Evolutionary conservation across 768 basidiomycete species (phyloP), one percentile per base, ranked within the genome.

Genomic region (Lactifluus rugatus): DNA sequence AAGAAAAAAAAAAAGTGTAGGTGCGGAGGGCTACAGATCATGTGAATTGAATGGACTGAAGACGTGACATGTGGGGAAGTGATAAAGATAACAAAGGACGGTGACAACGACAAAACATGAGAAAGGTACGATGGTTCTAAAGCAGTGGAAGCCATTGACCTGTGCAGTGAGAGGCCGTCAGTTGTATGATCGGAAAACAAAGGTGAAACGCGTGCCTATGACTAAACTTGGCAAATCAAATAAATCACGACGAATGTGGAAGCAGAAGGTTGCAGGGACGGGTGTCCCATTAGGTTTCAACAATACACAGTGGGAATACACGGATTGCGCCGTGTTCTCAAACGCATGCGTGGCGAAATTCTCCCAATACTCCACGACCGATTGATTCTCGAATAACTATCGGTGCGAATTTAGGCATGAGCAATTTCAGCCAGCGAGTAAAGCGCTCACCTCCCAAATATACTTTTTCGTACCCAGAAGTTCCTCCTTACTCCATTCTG

Each of bases 301-400:
- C 45, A 96, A 71, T 31, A 93, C 89, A 61, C 92, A 93, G 66
- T 93, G 89, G 58, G 90, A 89, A 70, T 93, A 94, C 53, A 98
- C 91, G 1, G 91, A 90, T 73, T 93, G 93, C 37, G 93, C 91
- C 52, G 93, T 92, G 72, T 93, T 96, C 70, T 99, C 95, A 66
- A 99, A 99, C 7, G 96, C 95, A 71, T 97, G 93, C 50, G 86
- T 83, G 26, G 92, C 91, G 70, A 98, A 98, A 71, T 89, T 92
- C 72, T 98, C 96, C 87, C 89, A 93, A 70, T 93, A 93, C 69
- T 93, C 89, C 52, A 96, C 94, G 52, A 85, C 90, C 50, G 93
- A 94, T 70, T 92, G 88, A 70, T 93, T 91, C 74, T 96, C 93
- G 69, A 98, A 94, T 52, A 98, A 75, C 89, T 94, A 68, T 37